A percentile compares a stretch with the other conserved stretches of the same genome.
These are phyloP conservation scores for Turritis glabra DNA, from an alignment of 345 rosid species.

Conservation along the genomic window DNA sequence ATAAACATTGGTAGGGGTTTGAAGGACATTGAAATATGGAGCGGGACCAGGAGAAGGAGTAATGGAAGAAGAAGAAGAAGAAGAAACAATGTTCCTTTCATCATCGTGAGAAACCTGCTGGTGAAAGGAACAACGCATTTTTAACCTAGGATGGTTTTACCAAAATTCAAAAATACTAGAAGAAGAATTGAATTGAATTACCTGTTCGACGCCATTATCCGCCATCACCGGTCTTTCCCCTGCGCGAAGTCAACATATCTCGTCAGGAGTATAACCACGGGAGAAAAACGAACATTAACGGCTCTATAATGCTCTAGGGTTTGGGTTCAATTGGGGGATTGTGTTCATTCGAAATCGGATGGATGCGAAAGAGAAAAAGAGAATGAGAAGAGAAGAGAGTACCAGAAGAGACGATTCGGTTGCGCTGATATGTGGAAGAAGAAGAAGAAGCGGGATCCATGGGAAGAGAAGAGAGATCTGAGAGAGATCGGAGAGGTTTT, in stretches of 20 bases:
- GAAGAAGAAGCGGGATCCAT: conserved; percentile 38
- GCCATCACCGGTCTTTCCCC: conserved; percentile 47
- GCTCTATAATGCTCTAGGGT: conserved; percentile 30
- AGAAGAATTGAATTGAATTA: conserved; percentile 29
- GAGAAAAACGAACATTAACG: conserved; percentile 13
- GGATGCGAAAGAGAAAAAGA: not conserved
- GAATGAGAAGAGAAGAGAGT: not conserved
- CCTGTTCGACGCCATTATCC: conserved; percentile 48
- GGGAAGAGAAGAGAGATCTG: conserved; percentile 29
- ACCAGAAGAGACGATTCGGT: conserved; percentile 46
- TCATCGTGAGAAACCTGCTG: conserved; percentile 52
- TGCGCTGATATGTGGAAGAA: conserved; percentile 34
- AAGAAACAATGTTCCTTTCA: conserved; percentile 54
- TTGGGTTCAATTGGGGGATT: conserved; percentile 13
- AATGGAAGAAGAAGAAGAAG: conserved; percentile 45
- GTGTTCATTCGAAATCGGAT: not conserved
- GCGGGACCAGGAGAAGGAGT: conserved; percentile 40
- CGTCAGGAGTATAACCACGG: not conserved
- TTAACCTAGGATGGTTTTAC: not conserved
- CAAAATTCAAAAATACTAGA: not conserved
- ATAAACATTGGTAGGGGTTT: conserved; percentile 36
- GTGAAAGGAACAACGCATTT: conserved; percentile 33
- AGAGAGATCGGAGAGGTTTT: conserved; percentile 21
- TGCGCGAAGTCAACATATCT: conserved; percentile 37
- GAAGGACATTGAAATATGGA: conserved; percentile 30